phyloP scores from a whole-genome alignment of 140 eudicot species.

The Erigeron philadelphicus region DNA sequence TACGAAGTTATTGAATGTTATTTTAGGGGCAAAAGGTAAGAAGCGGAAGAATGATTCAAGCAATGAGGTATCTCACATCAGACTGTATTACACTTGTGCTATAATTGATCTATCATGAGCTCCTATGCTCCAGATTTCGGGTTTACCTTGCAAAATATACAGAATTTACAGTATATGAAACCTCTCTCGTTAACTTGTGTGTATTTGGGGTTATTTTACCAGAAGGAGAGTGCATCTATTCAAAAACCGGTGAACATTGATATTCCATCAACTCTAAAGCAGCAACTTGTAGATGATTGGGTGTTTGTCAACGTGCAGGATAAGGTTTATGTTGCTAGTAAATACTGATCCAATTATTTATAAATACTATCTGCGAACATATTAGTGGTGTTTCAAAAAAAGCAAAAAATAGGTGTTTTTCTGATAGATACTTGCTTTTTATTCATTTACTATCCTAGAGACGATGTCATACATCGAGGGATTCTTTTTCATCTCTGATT shows the following conservation, averaged over 20 bases:
- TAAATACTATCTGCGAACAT: background rate
- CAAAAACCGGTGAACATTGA: slow-evolving; percentile 62
- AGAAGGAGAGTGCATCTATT: slow-evolving; percentile 55
- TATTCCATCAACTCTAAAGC: slow-evolving; percentile 66
- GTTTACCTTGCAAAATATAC: slow-evolving; percentile 12
- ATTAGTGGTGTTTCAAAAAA: background rate
- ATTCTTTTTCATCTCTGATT: background rate
- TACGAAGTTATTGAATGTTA: background rate
- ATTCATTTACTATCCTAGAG: background rate
- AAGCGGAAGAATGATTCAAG: slow-evolving; percentile 69
- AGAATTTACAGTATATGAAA: background rate
- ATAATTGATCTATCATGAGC: slow-evolving; percentile 11
- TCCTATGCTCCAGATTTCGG: slow-evolving; percentile 12
- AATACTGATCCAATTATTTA: background rate
- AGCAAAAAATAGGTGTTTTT: background rate
- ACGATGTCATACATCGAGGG: background rate
- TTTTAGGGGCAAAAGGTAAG: slow-evolving; percentile 71
- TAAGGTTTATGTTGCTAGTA: slow-evolving; percentile 43
- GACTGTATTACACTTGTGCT: slow-evolving; percentile 7
- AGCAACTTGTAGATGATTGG: slow-evolving; percentile 89
- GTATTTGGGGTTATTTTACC: slow-evolving; percentile 8
- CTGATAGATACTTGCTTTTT: slow-evolving; percentile 11
- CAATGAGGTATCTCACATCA: slow-evolving; percentile 53
- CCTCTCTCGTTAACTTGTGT: slow-evolving; percentile 17
- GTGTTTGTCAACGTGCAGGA: slow-evolving; percentile 58